These are phyloP conservation scores for Fusarium clavum DNA, from an alignment of 2,329 filamentous ascomycete species.

Conservation along the genomic window DNA sequence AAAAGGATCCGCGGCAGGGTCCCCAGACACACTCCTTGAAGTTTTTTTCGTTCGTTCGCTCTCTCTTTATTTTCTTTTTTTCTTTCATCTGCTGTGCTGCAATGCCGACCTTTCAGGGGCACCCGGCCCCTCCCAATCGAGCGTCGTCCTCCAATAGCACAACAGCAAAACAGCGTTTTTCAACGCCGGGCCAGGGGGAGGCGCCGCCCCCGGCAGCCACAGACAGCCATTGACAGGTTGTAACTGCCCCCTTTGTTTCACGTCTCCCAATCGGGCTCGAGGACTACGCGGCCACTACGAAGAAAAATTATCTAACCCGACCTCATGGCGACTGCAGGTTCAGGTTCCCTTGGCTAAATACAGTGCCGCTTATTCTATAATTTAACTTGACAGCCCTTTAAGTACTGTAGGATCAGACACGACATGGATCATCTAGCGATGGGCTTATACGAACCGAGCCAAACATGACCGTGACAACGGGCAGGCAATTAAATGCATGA, in stretches of 20 bases:
- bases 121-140: constrained; percentile 27
- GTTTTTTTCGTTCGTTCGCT: constrained; percentile 9
- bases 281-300: constrained; percentile 27
- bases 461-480: not conserved
- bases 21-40: constrained; percentile 23
- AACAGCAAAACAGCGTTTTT: constrained; percentile 18
- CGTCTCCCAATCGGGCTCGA: constrained; percentile 42
- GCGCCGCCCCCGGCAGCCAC: constrained; percentile 41
- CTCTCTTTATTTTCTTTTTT: not conserved
- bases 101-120: constrained; percentile 35
- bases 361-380: constrained; percentile 12
- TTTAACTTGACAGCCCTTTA: constrained; percentile 8
- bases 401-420: constrained; percentile 12
- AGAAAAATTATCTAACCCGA: constrained; percentile 13
- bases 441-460: constrained; percentile 13
- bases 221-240: constrained; percentile 38
- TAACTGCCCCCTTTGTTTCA: constrained; percentile 42
- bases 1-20: constrained; percentile 43
- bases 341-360: constrained; percentile 6
- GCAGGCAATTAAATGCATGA: constrained; percentile 25
- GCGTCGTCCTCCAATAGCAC: constrained; percentile 23
- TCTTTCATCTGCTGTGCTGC: constrained; percentile 11
- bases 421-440: constrained; percentile 7
- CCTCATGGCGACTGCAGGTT: not conserved
- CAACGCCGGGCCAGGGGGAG: constrained; percentile 42